Base-by-base conservation (phyloP, 164 flowering plant genomes). In the Malania oleifera region DNA sequence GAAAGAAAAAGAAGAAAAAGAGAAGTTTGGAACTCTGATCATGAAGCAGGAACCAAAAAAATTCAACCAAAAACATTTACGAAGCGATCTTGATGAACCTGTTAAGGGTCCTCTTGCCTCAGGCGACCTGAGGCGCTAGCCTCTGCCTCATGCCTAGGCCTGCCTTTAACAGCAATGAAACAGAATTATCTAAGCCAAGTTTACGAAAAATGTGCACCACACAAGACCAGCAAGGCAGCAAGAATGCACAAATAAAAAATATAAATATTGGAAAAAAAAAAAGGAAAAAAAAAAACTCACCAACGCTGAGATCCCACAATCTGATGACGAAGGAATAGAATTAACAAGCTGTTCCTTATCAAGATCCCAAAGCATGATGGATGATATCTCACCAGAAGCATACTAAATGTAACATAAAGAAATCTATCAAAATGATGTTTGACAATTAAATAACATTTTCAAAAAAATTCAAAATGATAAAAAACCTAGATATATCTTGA, bases 281-380 rank as follows among this genome's bases (percentile, higher is more conserved):
- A 25, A 25, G 22, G 18, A 47, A n/a, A 7, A 20, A 25, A 7
- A 11, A 28, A 50, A 53, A 69, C 88, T 59, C 61, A 93, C 99
- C 95, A 90, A 39, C 46, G 95, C 85, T 51, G 97, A 80, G 63
- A 88, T 71, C 65, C 89, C 80, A 72, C 84, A 78, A 43, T 89
- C 93, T 56, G 95, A 75, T 22, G 76, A 72, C 29, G 91, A 80
- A 57, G 89, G 73, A 71, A 90, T 74, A 52, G 89, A 63, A 62
- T 74, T 75, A 37, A 80, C 61, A 68, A 85, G 92, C 75, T 86
- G 87, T 76, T 91, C 97, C 61, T 85, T 93, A 31, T 93, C 99
- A 57, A 93, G 71, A 78, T 91, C 97, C 99, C 99, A 93, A 18
- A 82, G 72, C 89, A 81, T 83, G 63, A 90, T 80, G 29, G 91